phyloP scores from a whole-genome alignment of 1,284 basidiomycete genomes.

The Sporisorium sorghi region DNA sequence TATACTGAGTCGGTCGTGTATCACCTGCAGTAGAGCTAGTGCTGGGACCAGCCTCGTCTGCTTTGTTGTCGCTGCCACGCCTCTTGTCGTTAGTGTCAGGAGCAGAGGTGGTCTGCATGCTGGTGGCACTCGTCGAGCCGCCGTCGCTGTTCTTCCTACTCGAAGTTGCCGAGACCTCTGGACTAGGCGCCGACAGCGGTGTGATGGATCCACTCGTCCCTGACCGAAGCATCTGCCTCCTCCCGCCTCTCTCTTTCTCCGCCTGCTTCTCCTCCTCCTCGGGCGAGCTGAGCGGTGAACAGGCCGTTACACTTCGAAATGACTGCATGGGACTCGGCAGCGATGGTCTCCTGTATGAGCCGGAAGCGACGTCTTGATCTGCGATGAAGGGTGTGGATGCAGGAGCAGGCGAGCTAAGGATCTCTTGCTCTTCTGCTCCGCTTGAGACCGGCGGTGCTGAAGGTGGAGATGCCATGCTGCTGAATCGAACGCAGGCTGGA shows the following conservation, averaged over 20 bases:
- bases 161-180: background rate
- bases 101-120: background rate
- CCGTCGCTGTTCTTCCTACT: conserved; percentile 15
- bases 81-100: background rate
- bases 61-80: background rate
- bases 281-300: conserved; percentile 37
- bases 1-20: background rate
- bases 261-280: conserved; percentile 9
- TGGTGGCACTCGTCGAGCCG: conserved; percentile 1
- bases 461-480: background rate
- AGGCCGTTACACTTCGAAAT: conserved; percentile 30
- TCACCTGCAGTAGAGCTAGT: background rate
- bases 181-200: conserved; percentile 9
- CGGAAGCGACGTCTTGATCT: conserved; percentile 28
- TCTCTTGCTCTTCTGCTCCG: conserved; percentile 17
- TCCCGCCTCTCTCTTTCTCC: conserved; percentile 16
- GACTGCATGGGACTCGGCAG: conserved; percentile 10
- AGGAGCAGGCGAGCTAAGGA: conserved; percentile 18
- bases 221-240: conserved; percentile 30
- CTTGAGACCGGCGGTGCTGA: background rate
- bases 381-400: conserved; percentile 12
- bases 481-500: background rate
- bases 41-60: background rate
- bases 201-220: conserved; percentile 45
- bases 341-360: conserved; percentile 30